phyloP scores from a whole-genome alignment of 108 stramenopile species.

The Pelagomonas calceolata region DNA sequence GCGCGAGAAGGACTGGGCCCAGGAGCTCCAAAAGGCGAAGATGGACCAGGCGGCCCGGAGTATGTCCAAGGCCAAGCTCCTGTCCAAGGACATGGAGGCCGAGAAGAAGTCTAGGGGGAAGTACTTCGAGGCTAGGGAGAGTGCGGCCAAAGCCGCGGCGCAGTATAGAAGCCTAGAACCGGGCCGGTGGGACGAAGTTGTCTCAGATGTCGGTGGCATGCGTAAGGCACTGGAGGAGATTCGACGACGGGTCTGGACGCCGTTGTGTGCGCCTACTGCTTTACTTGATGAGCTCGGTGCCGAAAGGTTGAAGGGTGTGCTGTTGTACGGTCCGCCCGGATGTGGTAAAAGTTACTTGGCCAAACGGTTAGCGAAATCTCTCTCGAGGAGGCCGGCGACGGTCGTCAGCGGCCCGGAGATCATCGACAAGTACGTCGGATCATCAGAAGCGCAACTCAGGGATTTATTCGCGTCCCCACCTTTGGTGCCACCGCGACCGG shows the following conservation, averaged over 20 bases:
- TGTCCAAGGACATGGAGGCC: too few species aligned
- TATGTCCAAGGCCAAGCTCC: too few species aligned
- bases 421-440: constrained; percentile 76
- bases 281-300: constrained; percentile 62
- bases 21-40: too few species aligned
- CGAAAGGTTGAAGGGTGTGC: constrained; percentile 58
- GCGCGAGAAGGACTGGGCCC: too few species aligned
- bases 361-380: constrained; percentile 49
- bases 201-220: constrained; percentile 58
- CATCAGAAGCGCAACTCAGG: constrained; percentile 63
- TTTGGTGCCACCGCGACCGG: constrained; percentile 49
- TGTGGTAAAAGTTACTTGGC: constrained; percentile 37
- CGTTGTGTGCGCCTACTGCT: constrained; percentile 63
- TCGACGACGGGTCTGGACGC: constrained; percentile 67
- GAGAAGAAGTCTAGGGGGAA: too few species aligned
- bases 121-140: too few species aligned
- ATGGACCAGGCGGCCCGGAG: too few species aligned
- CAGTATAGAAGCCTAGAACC: too few species aligned
- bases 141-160: too few species aligned
- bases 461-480: constrained; percentile 71
- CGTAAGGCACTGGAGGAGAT: constrained; percentile 64
- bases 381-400: constrained; percentile 66
- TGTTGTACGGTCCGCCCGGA: constrained; percentile 55
- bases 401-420: constrained; percentile 71
- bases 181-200: too few species aligned